Percentiles rank a stretch among this genome's conserved stretches.
Conservation (phyloP, 768 basidiomycete genomes). For the Pisolithus tinctorius region DNA sequence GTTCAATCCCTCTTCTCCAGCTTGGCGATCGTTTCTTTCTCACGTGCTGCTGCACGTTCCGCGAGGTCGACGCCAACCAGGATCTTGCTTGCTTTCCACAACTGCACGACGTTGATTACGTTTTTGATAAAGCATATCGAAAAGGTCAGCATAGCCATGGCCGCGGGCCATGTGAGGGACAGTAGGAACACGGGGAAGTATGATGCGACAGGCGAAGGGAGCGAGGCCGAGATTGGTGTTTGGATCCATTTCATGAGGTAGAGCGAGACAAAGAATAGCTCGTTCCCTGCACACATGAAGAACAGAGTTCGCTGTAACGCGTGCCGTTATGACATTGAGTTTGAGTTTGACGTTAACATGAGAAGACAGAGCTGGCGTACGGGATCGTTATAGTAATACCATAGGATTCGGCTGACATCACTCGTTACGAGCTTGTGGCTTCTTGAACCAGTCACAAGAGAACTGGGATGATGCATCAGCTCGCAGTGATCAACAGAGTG, state of each 20-base stretch:
- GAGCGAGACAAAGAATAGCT: conserved; percentile 89
- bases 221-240: conserved; percentile 49
- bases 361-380: conserved; percentile 39
- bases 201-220: conserved; percentile 10
- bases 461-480: conserved; percentile 42
- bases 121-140: conserved; percentile 81
- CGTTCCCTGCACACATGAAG: conserved; percentile 90
- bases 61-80: conserved; percentile 90
- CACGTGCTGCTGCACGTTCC: conserved; percentile 65
- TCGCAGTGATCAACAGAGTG: background rate
- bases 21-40: conserved; percentile 13
- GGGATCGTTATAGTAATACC: conserved; percentile 89
- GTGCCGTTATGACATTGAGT: background rate
- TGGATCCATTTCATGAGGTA: conserved; percentile 88
- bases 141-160: conserved; percentile 54
- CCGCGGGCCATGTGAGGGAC: conserved; percentile 67
- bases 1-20: conserved; percentile 1
- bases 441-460: conserved; percentile 86
- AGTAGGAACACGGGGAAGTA: conserved; percentile 15
- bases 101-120: conserved; percentile 91
- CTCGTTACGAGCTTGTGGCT: conserved; percentile 93
- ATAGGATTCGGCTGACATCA: conserved; percentile 87
- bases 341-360: background rate
- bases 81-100: conserved; percentile 97
- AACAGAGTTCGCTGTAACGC: conserved; percentile 70